Evolutionary conservation across 495 filamentous ascomycete genomes (phyloP), one percentile per base, ranked within the genome.

Genomic region (Neurospora sp.): DNA sequence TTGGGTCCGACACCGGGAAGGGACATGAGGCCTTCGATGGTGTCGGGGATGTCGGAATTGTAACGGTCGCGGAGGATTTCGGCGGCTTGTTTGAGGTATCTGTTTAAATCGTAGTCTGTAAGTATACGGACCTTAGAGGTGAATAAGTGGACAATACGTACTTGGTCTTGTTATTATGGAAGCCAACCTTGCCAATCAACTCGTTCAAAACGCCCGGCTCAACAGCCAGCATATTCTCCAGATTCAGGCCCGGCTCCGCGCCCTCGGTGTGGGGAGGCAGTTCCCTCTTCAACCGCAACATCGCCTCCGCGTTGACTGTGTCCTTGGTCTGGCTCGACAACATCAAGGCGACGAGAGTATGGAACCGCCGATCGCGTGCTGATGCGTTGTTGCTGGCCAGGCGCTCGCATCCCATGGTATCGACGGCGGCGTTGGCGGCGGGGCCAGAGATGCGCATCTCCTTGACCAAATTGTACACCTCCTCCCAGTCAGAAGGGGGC

Each of bases 321-420:
- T 99, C 96, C 78, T 97, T 98, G 3, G 96, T 99, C 79, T 99
- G 96, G 14, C 89, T 92, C 5, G 92, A 95, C n/a, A 99, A 89
- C 96, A 99, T 98, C 70, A 99, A 84, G 3, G 95, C 89, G 38
- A 96, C 88, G 38, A 99, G 86, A 4, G 93, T 98, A 73, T 99
- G 96, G 79, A 96, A 97, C 3, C 96, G 89, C 74, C 88, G 89
- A 78, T 95, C 93, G 74, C 85, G 80, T 41, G 90, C 85, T 27
- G 83, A 84, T 1, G 82, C 82, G 37, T 78, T 79, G 0, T 82
- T 73, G 44, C 87, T 82, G 0, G 90, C 93, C 2, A 98, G 86
- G 16, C 90, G 88, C 74, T 95, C 93, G 78, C 96, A 99, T 22
- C 96, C 96, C 96, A 99, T 98, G 0, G 96, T 98, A 82, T 99